Evolutionary conservation across 305 asterid genomes (phyloP), one percentile per base, ranked within the genome.

Genomic region (Lippia alba): DNA sequence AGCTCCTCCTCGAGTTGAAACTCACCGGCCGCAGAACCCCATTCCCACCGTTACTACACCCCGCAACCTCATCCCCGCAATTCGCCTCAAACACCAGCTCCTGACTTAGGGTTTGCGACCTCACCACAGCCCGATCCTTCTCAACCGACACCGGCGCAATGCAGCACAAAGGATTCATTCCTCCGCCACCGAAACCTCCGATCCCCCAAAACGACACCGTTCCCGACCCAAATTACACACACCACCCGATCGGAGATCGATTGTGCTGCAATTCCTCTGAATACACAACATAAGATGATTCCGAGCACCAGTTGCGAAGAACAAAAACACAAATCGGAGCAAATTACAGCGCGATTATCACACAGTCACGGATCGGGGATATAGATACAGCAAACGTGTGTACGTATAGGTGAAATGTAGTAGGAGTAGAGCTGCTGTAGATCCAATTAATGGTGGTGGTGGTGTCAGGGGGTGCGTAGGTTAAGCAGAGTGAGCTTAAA

Each of bases 151-250:
- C 98, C 59, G 99, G 98, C 69, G 99, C 99, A 92, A 94, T 94
- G 99, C 99, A 94, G 92, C 98, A 94, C 45, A 94, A 85, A 12
- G 99, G 99, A 83, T 94, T 94, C 98, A 94, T 94, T 61, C 90
- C 80, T 73, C 59, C 62, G 57, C 53, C 66, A 15, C 61, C 51
- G 46, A 45, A 0, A 57, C 36, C 7, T 71, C 83, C 72, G 90
- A 88, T 88, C 91, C 66, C 79, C 46, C 97, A 24, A 24, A 48
- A 48, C 54, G 54, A 45, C 51, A 45, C 51, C 51, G 51, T 36
- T 45, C n/a, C 15, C 15, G 51, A 48, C 18, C 54, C 16, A 2
- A 19, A 4, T 14, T 14, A 66, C 0, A 14, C 77, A 79, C 83
- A 71, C 81, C 89, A 71, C 81, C 89, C 85, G 79, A 89, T 81